Conservation (phyloP, 73 alveolate species). For the Urostyla sp. region DNA sequence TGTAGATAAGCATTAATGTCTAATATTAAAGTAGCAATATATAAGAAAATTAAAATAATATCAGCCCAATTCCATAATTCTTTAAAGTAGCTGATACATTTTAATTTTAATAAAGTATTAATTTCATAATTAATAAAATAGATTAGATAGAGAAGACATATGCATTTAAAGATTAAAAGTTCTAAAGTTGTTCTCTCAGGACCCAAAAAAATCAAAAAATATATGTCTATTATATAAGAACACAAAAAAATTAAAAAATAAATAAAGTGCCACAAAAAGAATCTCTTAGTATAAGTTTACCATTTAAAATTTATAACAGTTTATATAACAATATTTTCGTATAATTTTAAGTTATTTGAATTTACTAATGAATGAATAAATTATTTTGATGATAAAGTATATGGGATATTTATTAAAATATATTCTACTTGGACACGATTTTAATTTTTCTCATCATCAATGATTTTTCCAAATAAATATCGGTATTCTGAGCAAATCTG, state of each 20-base stretch:
- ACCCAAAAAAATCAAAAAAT: background rate
- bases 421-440: no score
- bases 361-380: background rate
- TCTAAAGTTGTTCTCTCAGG: background rate
- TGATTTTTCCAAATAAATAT: no score
- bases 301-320: conserved; percentile 20
- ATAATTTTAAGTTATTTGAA: background rate
- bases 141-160: background rate
- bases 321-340: background rate
- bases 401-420: background rate
- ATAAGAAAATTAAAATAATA: background rate
- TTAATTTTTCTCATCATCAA: no score
- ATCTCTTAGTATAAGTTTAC: conserved; percentile 18
- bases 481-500: no score
- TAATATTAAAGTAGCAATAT: background rate
- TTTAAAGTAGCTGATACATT: background rate
- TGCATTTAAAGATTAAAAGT: background rate
- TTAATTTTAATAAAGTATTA: background rate
- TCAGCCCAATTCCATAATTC: background rate
- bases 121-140: background rate
- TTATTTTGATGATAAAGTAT: background rate
- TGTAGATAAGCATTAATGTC: background rate
- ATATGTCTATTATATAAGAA: background rate
- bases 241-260: background rate
- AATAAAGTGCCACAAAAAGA: background rate